Conservation (phyloP, 257 asterid species). For the Solanum paucissectum region DNA sequence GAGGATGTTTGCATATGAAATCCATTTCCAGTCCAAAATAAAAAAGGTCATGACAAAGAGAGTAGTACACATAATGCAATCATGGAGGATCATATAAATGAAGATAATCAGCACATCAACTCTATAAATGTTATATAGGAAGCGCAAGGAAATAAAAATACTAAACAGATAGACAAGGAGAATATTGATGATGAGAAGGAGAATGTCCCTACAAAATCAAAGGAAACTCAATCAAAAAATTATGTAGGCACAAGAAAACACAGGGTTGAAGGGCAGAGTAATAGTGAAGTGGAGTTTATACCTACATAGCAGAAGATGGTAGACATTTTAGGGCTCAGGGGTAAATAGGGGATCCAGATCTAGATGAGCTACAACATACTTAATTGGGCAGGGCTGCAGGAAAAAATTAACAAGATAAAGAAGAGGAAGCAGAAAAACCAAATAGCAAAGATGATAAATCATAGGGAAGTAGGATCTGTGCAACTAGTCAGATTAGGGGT, state of each 20-base stretch:
- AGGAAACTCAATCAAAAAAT: too few species aligned
- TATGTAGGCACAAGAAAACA: not conserved
- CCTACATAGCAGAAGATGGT: too few species aligned
- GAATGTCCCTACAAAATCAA: not conserved
- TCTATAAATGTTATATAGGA: not conserved
- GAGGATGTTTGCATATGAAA: not conserved
- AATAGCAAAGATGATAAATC: not conserved
- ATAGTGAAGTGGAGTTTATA: not conserved
- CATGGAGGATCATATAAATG: not conserved
- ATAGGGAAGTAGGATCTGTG: not conserved
- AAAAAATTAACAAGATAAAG: too few species aligned
- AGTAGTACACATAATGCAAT: not conserved
- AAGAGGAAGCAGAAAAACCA: not conserved
- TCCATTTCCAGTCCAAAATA: not conserved
- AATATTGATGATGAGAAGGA: not conserved
- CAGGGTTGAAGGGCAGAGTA: not conserved
- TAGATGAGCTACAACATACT: not conserved
- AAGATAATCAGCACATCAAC: not conserved
- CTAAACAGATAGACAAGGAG: fast-evolving
- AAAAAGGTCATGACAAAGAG: not conserved
- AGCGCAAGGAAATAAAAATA: not conserved
- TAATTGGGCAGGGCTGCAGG: not conserved
- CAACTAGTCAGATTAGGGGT: too few species aligned
- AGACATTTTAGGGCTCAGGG: not conserved
- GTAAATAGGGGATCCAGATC: not conserved